Base-by-base conservation (phyloP, 352 stramenopile species). In the Pythium plurisporium region DNA sequence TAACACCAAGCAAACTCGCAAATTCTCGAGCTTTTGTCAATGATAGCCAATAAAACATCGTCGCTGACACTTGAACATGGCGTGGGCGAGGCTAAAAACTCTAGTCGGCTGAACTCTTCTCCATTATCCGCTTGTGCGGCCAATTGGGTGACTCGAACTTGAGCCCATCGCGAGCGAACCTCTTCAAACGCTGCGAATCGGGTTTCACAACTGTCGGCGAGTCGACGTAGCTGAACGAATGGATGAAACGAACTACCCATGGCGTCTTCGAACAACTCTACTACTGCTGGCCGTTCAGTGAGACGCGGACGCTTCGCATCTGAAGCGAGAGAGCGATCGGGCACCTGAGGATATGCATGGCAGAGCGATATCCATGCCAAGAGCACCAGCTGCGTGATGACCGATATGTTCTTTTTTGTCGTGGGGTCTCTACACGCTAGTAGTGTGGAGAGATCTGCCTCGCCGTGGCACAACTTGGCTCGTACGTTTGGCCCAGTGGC, bases 401-500 rank as follows among this genome's bases (percentile, higher is more conserved):
- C 54, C 10, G 72, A 80, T 2, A 69, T 14, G 22, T 1, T n/a
- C 2, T 36, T 9, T 0, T 12, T 20, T 20, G 19, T 3, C 36
- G 7, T 1, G 26, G 8, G 54, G 17, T 25, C 12, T 9, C 4
- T 2, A 14, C 15, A 19, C 6, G 34, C 15, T 11, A 70, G 48
- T 17, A 87, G 59, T 0, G 52, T 64, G 2, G 66, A 59, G 19
- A 88, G 61, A 64, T 67, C 69, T 0, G 76, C 65, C 64, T 89
- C 76, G 14, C 81, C 81, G 30, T 91, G 81, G 15, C 81, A 91
- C 5, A 91, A 53, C 51, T 91, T 89, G 0, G 76, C 81, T 23
- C 79, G 73, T 41, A 91, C 50, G 58, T 89, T 91, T 0, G 79
- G 81, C 0, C 81, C 81, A 8, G 45, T 49, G 0, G 73, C 65